These are phyloP conservation scores for Entomophthora muscae DNA, from an alignment of 371 early-diverging fungal genomes.

Conservation along the genomic window DNA sequence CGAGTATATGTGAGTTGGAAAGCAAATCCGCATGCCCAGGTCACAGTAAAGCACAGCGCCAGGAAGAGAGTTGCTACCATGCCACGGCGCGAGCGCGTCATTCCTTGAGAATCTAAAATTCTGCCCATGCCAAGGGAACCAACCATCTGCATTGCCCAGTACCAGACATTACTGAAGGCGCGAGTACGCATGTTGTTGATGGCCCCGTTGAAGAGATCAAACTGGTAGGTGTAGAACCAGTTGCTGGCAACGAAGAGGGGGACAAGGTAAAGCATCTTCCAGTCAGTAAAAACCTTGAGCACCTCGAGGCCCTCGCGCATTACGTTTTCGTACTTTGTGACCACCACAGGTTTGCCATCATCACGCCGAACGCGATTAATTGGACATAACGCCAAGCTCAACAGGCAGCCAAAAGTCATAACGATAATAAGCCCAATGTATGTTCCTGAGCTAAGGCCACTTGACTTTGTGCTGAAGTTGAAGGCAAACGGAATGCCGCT, in stretches of 20 bases:
- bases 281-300: conserved; percentile 38
- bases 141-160: conserved; percentile 51
- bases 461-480: conserved; percentile 21
- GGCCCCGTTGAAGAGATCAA: conserved; percentile 24
- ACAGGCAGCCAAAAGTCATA: conserved; percentile 33
- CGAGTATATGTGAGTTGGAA: conserved; percentile 31
- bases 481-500: conserved; percentile 42
- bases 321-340: conserved; percentile 26
- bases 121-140: conserved; percentile 30
- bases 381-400: conserved; percentile 32
- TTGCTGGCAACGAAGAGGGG: conserved; percentile 58
- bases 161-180: conserved; percentile 42
- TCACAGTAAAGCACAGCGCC: conserved; percentile 24
- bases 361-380: conserved; percentile 32
- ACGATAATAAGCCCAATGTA: conserved; percentile 42
- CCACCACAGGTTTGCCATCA: conserved; percentile 40
- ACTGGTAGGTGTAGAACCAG: conserved; percentile 59
- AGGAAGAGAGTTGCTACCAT: conserved; percentile 25
- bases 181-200: conserved; percentile 40
- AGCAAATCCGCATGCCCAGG: conserved; percentile 40
- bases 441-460: conserved; percentile 29
- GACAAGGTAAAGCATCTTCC: conserved; percentile 34
- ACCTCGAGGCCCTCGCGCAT: conserved; percentile 35
- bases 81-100: conserved; percentile 30
- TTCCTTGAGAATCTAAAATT: conserved; percentile 25